These are phyloP conservation scores for Lentinula sp. DNA, from an alignment of 768 basidiomycete genomes.

Conservation along the genomic window DNA sequence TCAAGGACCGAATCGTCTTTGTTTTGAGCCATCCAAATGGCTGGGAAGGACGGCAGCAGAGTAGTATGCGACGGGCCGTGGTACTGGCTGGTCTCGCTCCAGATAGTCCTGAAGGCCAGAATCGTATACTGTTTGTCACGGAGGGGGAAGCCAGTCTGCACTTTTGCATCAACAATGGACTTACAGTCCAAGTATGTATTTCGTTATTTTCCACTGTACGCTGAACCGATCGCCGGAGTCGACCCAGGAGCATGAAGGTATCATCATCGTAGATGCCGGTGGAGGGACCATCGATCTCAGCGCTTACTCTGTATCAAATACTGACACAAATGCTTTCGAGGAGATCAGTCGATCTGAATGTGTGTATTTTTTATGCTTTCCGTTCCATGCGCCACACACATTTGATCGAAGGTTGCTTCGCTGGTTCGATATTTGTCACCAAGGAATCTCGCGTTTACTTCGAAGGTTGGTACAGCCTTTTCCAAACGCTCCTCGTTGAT, in stretches of 20 bases:
- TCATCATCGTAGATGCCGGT: constrained; percentile 48
- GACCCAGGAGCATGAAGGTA: constrained; percentile 11
- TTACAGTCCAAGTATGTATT: constrained; percentile 26
- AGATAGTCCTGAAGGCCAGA: constrained; percentile 27
- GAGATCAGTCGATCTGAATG: constrained; percentile 30
- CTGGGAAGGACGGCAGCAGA: constrained; percentile 59
- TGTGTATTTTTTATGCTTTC: constrained; percentile 10
- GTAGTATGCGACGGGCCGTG: constrained; percentile 49
- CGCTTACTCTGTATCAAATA: constrained; percentile 26
- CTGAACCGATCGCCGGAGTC: background rate
- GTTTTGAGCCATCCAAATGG: constrained; percentile 61
- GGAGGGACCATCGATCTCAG: constrained; percentile 39
- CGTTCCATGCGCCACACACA: background rate
- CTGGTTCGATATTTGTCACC: constrained; percentile 34
- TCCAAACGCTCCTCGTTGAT: background rate
- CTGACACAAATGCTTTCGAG: constrained; percentile 23
- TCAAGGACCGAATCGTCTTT: constrained; percentile 39
- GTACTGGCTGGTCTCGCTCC: constrained; percentile 44
- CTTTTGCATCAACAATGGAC: constrained; percentile 44
- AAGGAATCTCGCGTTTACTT: constrained; percentile 25
- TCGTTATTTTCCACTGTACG: constrained; percentile 8
- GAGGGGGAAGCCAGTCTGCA: constrained; percentile 62
- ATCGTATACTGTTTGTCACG: constrained; percentile 49
- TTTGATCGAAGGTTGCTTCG: constrained; percentile 14
- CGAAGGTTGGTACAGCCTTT: constrained; percentile 17